These are phyloP conservation scores for Acrocalymma vagum DNA, from an alignment of 2,329 filamentous ascomycete species.

Conservation along the genomic window DNA sequence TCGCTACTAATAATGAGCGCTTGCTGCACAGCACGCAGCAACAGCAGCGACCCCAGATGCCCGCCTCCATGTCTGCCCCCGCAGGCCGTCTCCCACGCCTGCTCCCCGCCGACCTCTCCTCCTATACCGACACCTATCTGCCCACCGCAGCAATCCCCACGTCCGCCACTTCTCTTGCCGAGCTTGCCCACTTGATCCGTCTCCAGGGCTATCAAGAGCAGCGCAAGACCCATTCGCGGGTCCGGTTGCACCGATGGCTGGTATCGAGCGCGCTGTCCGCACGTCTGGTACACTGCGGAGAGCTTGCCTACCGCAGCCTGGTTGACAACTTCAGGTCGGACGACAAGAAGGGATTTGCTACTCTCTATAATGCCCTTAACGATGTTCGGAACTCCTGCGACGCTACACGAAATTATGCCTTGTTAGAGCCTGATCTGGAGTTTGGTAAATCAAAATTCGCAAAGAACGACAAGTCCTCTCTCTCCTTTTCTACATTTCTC, in stretches of 20 bases:
- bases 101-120: constrained; percentile 71
- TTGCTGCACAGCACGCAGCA: constrained; percentile 25
- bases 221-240: constrained; percentile 76
- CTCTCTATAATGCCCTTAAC: constrained; percentile 78
- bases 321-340: constrained; percentile 81
- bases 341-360: constrained; percentile 79
- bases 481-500: constrained; percentile 56
- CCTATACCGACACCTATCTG: constrained; percentile 70
- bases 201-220: constrained; percentile 83
- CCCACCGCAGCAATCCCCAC: constrained; percentile 62
- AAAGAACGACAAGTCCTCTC: constrained; percentile 54
- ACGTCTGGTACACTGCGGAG: constrained; percentile 76
- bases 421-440: constrained; percentile 77
- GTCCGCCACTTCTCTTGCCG: constrained; percentile 75
- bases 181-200: constrained; percentile 80
- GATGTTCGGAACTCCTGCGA: constrained; percentile 82
- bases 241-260: constrained; percentile 77
- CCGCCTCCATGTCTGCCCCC: constrained; percentile 55
- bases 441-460: constrained; percentile 49
- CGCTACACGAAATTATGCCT: constrained; percentile 73
- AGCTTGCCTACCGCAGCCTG: constrained; percentile 77
- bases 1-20: constrained; percentile 26
- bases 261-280: constrained; percentile 79
- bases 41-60: constrained; percentile 41
- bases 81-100: constrained; percentile 60